A percentile compares a stretch with the other conserved stretches of the same genome.
Conservation (phyloP, 345 rosid species). For the Gossypium mustelinum region DNA sequence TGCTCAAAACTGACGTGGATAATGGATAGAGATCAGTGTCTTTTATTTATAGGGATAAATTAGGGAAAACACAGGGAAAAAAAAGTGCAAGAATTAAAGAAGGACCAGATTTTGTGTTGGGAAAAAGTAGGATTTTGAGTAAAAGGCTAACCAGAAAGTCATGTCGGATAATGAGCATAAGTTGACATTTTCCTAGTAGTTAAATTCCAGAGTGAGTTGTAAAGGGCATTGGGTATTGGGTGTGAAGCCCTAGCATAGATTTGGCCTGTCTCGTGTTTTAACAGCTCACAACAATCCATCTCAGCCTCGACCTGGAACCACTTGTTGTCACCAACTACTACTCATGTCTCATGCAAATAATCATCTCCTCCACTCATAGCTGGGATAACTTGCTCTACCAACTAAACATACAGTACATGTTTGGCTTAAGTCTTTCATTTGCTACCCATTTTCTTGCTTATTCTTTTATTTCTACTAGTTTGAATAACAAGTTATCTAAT, state of each 20-base stretch:
- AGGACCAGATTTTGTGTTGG: constrained; percentile 13
- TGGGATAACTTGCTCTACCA: no score
- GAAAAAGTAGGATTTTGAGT: constrained; percentile 8
- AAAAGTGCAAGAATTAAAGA: neutral
- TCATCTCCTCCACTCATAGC: no score
- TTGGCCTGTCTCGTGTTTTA: neutral
- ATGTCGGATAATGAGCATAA: neutral
- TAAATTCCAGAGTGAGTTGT: constrained; percentile 6
- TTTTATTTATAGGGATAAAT: neutral
- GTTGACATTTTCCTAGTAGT: constrained; percentile 3
- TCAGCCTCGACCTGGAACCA: neutral
- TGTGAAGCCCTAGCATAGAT: neutral
- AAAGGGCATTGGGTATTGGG: neutral
- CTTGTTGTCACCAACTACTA: no score
- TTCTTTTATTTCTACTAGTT: no score
- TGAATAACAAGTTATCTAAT: no score
- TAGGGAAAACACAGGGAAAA: neutral
- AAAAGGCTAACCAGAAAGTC: constrained; percentile 10
- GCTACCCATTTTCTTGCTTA: no score
- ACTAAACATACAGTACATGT: no score
- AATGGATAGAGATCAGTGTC: neutral
- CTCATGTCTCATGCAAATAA: no score
- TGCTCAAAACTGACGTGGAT: constrained; percentile 1
- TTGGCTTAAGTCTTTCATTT: no score
- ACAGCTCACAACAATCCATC: neutral